phyloP scores from a whole-genome alignment of 2,329 filamentous ascomycete genomes.

The Beauveria scarabaeidicola region DNA sequence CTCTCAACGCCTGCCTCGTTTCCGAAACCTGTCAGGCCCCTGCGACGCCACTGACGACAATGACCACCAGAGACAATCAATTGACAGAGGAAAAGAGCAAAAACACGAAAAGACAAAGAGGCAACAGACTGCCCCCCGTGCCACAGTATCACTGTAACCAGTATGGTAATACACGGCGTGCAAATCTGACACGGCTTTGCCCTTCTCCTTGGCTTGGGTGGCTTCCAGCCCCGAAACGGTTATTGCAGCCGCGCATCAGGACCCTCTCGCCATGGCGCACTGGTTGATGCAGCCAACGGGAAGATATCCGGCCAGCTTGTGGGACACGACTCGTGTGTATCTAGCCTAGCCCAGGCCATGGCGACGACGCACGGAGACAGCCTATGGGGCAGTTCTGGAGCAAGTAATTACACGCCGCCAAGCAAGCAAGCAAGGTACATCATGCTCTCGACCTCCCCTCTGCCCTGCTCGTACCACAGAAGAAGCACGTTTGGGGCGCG shows the following conservation, averaged over 20 bases:
- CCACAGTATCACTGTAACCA: neutral
- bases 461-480: neutral
- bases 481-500: slow-evolving; percentile 2
- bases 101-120: neutral
- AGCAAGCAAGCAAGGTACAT: slow-evolving; percentile 1
- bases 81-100: neutral
- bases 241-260: slow-evolving; percentile 7
- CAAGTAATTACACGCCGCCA: slow-evolving; percentile 2
- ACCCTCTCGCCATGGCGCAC: neutral
- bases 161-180: neutral
- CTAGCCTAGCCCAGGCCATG: neutral
- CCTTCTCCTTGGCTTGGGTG: neutral
- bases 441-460: neutral
- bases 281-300: slow-evolving; percentile 7
- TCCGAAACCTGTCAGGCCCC: neutral
- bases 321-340: slow-evolving; percentile 2
- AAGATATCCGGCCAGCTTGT: slow-evolving; percentile 10
- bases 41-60: neutral
- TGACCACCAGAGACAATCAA: neutral
- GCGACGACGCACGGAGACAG: neutral
- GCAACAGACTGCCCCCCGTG: neutral
- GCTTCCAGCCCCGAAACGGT: slow-evolving; percentile 4
- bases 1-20: neutral
- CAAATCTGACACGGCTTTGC: neutral
- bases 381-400: slow-evolving; percentile 3